phyloP scores from a whole-genome alignment of 2,329 filamentous ascomycete genomes.

The Fusarium udum region DNA sequence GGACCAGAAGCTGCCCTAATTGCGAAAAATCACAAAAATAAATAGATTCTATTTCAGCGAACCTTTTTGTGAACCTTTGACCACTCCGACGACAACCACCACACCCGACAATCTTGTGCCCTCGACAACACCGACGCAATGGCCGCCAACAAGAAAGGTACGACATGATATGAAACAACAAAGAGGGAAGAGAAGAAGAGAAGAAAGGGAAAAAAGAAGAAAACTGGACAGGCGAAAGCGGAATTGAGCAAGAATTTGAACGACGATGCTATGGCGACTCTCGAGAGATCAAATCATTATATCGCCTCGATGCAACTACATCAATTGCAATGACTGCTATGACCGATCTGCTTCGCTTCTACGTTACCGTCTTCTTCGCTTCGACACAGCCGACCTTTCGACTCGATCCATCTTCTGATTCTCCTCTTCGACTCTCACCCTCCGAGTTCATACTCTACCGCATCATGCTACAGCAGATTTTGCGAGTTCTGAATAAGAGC shows the following conservation, averaged over 20 bases:
- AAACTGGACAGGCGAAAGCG: conserved; percentile 3
- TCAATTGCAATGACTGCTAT: neutral
- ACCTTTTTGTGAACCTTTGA: conserved; percentile 31
- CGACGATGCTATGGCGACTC: conserved; percentile 8
- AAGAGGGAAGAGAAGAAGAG: conserved; percentile 21
- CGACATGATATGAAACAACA: conserved; percentile 46
- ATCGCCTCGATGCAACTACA: conserved; percentile 6
- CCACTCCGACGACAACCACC: conserved; percentile 41
- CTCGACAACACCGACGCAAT: conserved; percentile 45
- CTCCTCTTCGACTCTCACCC: conserved; percentile 4
- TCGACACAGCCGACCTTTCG: conserved; percentile 18
- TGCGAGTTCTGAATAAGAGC: conserved; percentile 77
- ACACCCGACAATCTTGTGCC: conserved; percentile 41
- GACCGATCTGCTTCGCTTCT: neutral
- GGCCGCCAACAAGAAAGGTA: conserved; percentile 59
- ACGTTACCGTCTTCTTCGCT: neutral
- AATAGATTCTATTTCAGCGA: neutral
- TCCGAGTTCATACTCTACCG: conserved; percentile 44
- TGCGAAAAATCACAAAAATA: neutral
- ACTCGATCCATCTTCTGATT: conserved; percentile 8
- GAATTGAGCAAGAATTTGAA: conserved; percentile 20
- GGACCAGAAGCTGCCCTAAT: conserved; percentile 34
- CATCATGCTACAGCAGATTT: conserved; percentile 79
- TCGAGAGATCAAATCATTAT: conserved; percentile 4
- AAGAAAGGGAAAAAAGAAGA: conserved; percentile 3